Conservation (phyloP, 2,329 filamentous ascomycete species). For the Pseudodiploospora longispora region DNA sequence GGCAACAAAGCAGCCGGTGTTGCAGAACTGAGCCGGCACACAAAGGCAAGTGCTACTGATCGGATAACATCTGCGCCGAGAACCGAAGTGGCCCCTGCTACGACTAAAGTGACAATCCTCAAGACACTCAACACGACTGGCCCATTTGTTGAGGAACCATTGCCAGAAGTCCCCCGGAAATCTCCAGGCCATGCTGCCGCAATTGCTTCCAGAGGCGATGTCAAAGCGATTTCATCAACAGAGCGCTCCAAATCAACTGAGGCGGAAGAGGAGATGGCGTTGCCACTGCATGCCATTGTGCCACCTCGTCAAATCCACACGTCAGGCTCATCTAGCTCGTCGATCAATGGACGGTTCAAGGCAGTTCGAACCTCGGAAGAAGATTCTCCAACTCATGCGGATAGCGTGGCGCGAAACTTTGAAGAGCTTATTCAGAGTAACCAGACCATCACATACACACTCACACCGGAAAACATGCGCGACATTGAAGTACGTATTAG, state of each 20-base stretch:
- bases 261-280: slow-evolving; percentile 23
- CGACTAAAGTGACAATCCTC: slow-evolving; percentile 28
- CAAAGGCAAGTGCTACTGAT: slow-evolving; percentile 11
- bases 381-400: slow-evolving; percentile 36
- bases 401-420: slow-evolving; percentile 60
- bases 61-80: slow-evolving; percentile 11
- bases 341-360: slow-evolving; percentile 35
- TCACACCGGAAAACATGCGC: slow-evolving; percentile 73
- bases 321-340: slow-evolving; percentile 43
- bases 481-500: slow-evolving; percentile 57
- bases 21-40: slow-evolving; percentile 2
- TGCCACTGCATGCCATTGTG: slow-evolving; percentile 14
- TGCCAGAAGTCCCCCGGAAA: slow-evolving; percentile 26
- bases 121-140: slow-evolving; percentile 21
- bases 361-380: slow-evolving; percentile 52
- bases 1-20: background rate
- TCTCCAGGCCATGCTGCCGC: slow-evolving; percentile 16
- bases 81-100: slow-evolving; percentile 12
- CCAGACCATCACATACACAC: slow-evolving; percentile 73
- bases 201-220: slow-evolving; percentile 19
- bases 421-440: slow-evolving; percentile 76
- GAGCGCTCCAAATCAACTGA: slow-evolving; percentile 29
- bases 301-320: slow-evolving; percentile 34
- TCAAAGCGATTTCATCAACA: slow-evolving; percentile 31
- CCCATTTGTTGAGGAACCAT: slow-evolving; percentile 23